Evolutionary conservation across 2,329 filamentous ascomycete species (phyloP), one percentile per base, ranked within the genome.

Genomic region (Epicoccum sorghinum): DNA sequence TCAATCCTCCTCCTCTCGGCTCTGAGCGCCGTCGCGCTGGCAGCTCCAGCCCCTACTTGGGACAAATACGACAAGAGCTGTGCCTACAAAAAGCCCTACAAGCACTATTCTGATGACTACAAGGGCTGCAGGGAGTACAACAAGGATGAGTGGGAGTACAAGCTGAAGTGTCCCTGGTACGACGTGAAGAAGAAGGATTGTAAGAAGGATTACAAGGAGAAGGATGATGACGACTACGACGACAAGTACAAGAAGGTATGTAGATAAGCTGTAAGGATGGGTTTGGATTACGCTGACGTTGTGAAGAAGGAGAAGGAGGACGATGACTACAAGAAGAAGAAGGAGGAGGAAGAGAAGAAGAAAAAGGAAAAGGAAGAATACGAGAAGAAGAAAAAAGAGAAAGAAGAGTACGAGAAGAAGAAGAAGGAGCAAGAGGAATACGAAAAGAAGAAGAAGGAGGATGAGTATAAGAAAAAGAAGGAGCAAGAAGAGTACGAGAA

Each of bases 1-100:
- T 43, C 50, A 3, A 30, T 47, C 14, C 14, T 53, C 10, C 13
- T 37, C 13, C 4, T 47, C 18, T 33, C 39, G 23, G 44, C 44
- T 14, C 35, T 53, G 32, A 53, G 50, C 33, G 50, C 44, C 27
- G 4, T 53, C 10, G 44, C 43, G 33, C 38, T 53, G 22, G 50
- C 50, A 27, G 43, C 39, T 8, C 44, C 50, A 33, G 38, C 38
- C 9, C 44, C 50, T 5, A 47, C 49, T 4, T 23, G 12, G 24
- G 33, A 43, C 32, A 51, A 51, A 9, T 22, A 22, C 9, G 25
- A 47, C 32, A 53, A 53, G 27, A 33, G 33, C 33, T 53, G 50
- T 33, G 27, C n/a, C 24, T 5, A 38, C 43, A 18, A 53, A 14
- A 53, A 47, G 38, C 50, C 50, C 8, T 37, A 33, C 12, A 33